Evolutionary conservation across 164 flowering plant genomes (phyloP).

Genomic region (Akebia trifoliata): DNA sequence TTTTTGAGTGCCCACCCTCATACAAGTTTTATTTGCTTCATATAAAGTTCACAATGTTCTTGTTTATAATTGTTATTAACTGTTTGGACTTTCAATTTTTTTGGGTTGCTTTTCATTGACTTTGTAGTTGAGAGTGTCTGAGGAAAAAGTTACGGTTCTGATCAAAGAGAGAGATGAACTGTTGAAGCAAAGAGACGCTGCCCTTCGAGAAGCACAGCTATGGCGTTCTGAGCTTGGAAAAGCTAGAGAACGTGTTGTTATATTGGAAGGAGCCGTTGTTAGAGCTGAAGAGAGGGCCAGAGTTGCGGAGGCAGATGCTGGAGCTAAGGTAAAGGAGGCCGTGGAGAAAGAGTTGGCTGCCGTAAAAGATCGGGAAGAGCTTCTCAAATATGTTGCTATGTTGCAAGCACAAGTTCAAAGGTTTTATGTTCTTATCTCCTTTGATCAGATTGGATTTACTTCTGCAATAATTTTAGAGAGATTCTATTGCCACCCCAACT

Average conservation of each 20-base stretch:
- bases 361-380: slow-evolving; percentile 69
- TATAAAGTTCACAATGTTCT: neutral
- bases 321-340: slow-evolving; percentile 69
- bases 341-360: slow-evolving; percentile 58
- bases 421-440: slow-evolving; percentile 26
- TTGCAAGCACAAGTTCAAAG: slow-evolving; percentile 80
- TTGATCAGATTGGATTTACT: neutral
- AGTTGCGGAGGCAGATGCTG: slow-evolving; percentile 70
- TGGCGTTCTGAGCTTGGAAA: slow-evolving; percentile 99
- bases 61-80: neutral
- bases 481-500: no score
- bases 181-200: slow-evolving; percentile 75
- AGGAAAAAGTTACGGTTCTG: slow-evolving; percentile 46
- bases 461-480: neutral
- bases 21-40: neutral
- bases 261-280: slow-evolving; percentile 81
- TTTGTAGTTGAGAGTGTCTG: slow-evolving; percentile 62
- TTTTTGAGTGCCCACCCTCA: neutral
- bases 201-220: slow-evolving; percentile 72
- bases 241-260: slow-evolving; percentile 86
- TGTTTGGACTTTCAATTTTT: neutral
- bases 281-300: slow-evolving; percentile 93
- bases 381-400: slow-evolving; percentile 52
- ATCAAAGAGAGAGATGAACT: slow-evolving; percentile 68
- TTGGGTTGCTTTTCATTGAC: neutral